Conservation (phyloP, 208 protist species). For the Leishmania turanica region DNA sequence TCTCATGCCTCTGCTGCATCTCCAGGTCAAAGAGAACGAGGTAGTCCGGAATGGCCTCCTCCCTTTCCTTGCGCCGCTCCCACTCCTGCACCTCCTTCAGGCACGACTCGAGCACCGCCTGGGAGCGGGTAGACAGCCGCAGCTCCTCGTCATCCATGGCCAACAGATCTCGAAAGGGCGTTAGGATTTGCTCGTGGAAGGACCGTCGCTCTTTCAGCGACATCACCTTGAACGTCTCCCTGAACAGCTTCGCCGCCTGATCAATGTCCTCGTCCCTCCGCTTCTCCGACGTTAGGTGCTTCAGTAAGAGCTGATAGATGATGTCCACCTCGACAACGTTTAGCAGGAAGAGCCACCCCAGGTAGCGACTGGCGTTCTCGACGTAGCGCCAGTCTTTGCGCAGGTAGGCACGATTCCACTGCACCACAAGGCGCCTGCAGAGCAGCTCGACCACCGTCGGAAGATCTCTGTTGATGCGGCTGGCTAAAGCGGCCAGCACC, state of each 20-base stretch:
- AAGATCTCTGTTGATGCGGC: conserved; percentile 98
- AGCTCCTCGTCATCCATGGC: conserved; percentile 92
- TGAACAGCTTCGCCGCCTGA: conserved; percentile 84
- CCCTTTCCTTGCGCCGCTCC: conserved; percentile 84
- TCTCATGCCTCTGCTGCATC: conserved; percentile 96
- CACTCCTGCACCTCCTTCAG: conserved; percentile 90
- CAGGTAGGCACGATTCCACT: conserved; percentile 88
- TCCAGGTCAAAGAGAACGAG: conserved; percentile 94
- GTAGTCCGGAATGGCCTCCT: conserved; percentile 71
- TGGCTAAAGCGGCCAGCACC: conserved; percentile 96
- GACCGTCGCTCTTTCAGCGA: conserved; percentile 47
- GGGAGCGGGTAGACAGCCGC: conserved; percentile 92
- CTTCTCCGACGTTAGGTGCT: conserved; percentile 73
- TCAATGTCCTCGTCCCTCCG: conserved; percentile 95
- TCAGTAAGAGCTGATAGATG: conserved; percentile 78
- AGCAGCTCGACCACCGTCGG: conserved; percentile 96
- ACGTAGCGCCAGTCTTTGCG: conserved; percentile 92
- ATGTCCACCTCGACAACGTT: conserved; percentile 74
- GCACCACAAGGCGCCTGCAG: conserved; percentile 90
- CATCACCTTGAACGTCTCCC: conserved; percentile 77
- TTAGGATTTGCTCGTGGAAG: conserved; percentile 78
- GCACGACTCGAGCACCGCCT: conserved; percentile 97
- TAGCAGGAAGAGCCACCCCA: conserved; percentile 82
- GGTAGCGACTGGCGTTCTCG: conserved; percentile 68
- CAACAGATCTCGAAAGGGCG: conserved; percentile 78